Conservation (phyloP, 306 rosid genomes). For the Fagus sylvatica region DNA sequence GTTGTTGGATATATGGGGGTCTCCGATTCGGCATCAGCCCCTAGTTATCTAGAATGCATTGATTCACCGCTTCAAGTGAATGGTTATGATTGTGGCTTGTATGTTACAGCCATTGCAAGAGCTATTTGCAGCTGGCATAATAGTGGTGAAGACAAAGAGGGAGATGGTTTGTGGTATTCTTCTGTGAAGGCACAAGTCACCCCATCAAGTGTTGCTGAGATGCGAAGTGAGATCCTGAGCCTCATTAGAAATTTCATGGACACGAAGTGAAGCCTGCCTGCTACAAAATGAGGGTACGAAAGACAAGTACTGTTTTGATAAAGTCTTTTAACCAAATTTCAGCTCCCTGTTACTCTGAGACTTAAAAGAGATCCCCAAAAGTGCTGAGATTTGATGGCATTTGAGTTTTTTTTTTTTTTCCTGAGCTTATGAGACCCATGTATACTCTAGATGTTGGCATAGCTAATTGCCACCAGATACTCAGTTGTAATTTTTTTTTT, state of each 20-base stretch:
- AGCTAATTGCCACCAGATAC: not conserved
- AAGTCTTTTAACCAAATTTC: constrained; percentile 9
- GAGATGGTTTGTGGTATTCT: constrained; percentile 55
- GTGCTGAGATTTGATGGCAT: not conserved
- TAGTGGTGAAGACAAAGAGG: constrained; percentile 24
- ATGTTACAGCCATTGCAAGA: constrained; percentile 70
- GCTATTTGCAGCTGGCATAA: constrained; percentile 62
- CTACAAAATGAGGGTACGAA: not conserved
- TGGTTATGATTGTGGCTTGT: constrained; percentile 87
- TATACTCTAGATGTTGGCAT: not conserved
- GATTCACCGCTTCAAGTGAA: constrained; percentile 71
- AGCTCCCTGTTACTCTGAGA: not conserved
- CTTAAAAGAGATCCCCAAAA: not conserved
- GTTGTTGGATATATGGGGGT: constrained; percentile 45
- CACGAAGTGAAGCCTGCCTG: constrained; percentile 19
- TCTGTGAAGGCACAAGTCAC: constrained; percentile 60
- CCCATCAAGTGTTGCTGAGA: constrained; percentile 47
- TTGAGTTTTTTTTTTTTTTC: not conserved
- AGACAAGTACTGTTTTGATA: not conserved
- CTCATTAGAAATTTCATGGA: constrained; percentile 68
- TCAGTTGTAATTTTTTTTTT: not conserved
- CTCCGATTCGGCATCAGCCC: constrained; percentile 31
- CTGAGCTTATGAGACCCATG: not conserved
- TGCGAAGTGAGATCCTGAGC: constrained; percentile 62
- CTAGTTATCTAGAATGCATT: constrained; percentile 46